A percentile compares a stretch with the other conserved stretches of the same genome.
Evolutionary conservation across 1,139 yeast species (phyloP).

Genomic region (Taphrina confusa): DNA sequence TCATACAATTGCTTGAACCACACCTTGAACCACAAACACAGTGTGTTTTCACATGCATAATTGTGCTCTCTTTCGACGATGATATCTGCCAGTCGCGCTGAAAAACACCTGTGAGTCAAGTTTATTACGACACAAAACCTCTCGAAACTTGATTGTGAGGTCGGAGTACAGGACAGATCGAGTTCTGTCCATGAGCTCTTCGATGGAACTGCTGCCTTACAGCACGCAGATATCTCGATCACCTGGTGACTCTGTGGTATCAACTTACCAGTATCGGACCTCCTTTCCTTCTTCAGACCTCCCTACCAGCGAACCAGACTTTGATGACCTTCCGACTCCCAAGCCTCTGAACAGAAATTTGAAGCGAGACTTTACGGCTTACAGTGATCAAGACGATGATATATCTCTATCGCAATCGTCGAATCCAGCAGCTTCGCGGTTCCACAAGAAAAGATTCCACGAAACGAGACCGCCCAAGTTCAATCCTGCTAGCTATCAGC

Average conservation of each 20-base stretch:
- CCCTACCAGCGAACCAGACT: conserved; percentile 22
- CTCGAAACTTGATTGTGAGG: too few species aligned
- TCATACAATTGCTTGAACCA: too few species aligned
- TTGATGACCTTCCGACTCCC: conserved; percentile 16
- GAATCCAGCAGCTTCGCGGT: conserved; percentile 14
- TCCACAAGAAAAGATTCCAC: conserved; percentile 12
- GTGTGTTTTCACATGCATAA: too few species aligned
- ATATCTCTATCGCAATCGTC: conserved; percentile 18
- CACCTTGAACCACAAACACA: too few species aligned
- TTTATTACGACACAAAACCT: neutral
- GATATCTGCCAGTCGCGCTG: too few species aligned
- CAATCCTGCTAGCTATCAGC: conserved; percentile 19
- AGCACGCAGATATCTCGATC: conserved; percentile 7
- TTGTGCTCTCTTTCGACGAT: too few species aligned
- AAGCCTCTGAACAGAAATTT: conserved; percentile 11
- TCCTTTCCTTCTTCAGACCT: conserved; percentile 20
- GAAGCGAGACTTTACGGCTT: conserved; percentile 31
- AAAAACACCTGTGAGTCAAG: too few species aligned
- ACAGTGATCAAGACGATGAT: conserved; percentile 19
- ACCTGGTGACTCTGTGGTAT: conserved; percentile 4
- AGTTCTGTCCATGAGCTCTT: conserved; percentile 19
- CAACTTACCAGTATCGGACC: conserved; percentile 10
- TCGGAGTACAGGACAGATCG: too few species aligned
- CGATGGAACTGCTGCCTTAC: conserved; percentile 8
- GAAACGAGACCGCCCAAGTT: conserved; percentile 16